phyloP scores from a whole-genome alignment of 2,329 filamentous ascomycete genomes.

The Colletotrichum limetticola region DNA sequence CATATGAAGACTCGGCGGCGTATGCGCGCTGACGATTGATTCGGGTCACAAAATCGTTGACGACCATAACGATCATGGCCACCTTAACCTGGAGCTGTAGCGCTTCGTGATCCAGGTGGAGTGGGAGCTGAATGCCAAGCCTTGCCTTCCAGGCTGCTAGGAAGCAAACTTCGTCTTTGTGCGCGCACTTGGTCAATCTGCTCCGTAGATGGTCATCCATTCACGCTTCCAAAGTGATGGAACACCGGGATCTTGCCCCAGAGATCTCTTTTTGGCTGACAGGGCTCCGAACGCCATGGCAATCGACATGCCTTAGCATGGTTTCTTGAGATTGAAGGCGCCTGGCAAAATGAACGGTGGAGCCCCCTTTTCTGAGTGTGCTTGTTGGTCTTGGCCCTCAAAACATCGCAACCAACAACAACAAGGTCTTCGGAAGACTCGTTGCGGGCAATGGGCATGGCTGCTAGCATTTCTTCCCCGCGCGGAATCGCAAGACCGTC shows the following conservation, averaged over 20 bases:
- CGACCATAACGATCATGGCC: neutral
- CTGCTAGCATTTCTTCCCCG: neutral
- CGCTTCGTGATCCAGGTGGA: neutral
- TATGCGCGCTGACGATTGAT: neutral
- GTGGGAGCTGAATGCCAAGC: constrained; percentile 9
- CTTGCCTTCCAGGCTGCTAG: neutral
- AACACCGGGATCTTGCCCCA: neutral
- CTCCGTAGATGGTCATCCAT: neutral
- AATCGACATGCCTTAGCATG: neutral
- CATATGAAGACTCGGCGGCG: constrained; percentile 17
- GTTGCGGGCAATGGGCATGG: neutral
- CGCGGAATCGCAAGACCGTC: neutral
- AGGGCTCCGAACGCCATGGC: neutral
- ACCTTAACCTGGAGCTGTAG: neutral
- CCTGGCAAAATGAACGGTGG: constrained; percentile 10
- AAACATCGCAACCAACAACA: neutral
- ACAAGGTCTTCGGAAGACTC: neutral
- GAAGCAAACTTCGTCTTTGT: neutral
- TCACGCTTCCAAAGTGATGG: neutral
- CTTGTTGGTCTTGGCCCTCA: neutral
- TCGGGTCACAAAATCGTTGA: neutral
- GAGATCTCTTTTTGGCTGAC: neutral
- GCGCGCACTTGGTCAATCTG: neutral
- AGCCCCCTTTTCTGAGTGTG: neutral
- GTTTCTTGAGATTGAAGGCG: constrained; percentile 3